Conservation (phyloP, 331 rosid species). For the Malus hybrid region DNA sequence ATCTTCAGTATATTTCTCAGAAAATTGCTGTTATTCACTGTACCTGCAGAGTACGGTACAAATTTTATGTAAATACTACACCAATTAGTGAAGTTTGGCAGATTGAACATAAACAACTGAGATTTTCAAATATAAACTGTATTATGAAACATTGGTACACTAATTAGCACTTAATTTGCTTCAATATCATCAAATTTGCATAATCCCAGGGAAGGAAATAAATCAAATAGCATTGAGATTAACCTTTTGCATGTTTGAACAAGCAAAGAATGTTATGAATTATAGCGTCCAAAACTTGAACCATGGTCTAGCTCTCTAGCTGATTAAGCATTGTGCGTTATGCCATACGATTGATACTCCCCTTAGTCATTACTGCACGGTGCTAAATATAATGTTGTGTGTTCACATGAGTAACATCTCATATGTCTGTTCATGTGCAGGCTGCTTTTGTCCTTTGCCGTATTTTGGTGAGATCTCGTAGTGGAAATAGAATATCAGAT, state of each 20-base stretch:
- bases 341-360: neutral
- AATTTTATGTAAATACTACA: no score
- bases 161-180: neutral
- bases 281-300: constrained; percentile 60
- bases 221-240: neutral
- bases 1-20: no score
- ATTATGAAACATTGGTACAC: neutral
- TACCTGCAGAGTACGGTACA: no score
- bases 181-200: neutral
- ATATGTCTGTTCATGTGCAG: constrained; percentile 26
- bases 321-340: neutral
- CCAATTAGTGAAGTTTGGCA: no score
- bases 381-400: neutral
- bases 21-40: no score
- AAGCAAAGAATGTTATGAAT: constrained; percentile 39
- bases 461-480: constrained; percentile 32
- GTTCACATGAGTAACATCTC: neutral
- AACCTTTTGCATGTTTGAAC: constrained; percentile 58
- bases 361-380: neutral
- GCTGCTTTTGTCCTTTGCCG: constrained; percentile 58
- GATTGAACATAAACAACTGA: neutral
- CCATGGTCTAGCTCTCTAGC: neutral
- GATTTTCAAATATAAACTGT: neutral
- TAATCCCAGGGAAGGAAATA: neutral
- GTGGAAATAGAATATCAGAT: constrained; percentile 27